Percentiles rank a stretch among this genome's conserved stretches.
Evolutionary conservation across 805 yeast species (phyloP).

Genomic region (Zygosaccharomyces lentus): DNA sequence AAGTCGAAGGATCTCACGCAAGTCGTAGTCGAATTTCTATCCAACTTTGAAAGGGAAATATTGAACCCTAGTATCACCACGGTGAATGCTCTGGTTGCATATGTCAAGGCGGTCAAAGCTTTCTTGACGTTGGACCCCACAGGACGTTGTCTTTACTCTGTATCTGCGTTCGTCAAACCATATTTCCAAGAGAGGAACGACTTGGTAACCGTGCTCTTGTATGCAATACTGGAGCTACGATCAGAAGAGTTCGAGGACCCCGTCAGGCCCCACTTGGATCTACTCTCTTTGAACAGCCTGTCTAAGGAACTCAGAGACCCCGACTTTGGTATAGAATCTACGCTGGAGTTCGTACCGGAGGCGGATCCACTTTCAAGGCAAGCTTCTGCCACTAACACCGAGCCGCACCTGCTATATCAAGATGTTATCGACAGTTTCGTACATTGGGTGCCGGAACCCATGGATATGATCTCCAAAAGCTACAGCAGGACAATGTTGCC

Average conservation of each 20-base stretch:
- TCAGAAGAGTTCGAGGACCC: conserved; percentile 16
- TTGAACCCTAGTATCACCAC: conserved; percentile 84
- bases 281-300: conserved; percentile 10
- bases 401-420: conserved; percentile 12
- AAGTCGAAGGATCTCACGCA: conserved; percentile 28
- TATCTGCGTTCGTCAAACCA: conserved; percentile 67
- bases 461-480: conserved; percentile 13
- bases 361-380: conserved; percentile 1
- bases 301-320: conserved; percentile 47
- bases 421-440: conserved; percentile 22
- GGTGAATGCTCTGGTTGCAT: conserved; percentile 60
- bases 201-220: conserved; percentile 62
- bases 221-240: conserved; percentile 56
- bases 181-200: conserved; percentile 73
- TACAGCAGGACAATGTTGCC: conserved; percentile 6
- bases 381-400: background rate
- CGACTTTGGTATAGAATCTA: conserved; percentile 22
- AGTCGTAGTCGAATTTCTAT: conserved; percentile 19
- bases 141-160: conserved; percentile 76
- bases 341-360: background rate
- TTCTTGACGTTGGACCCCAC: conserved; percentile 79
- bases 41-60: conserved; percentile 31
- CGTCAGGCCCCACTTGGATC: conserved; percentile 7
- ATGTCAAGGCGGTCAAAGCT: conserved; percentile 65
- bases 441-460: conserved; percentile 30